Evolutionary conservation across 148 eudicot species (phyloP).

Genomic region (Beta vulgaris): DNA sequence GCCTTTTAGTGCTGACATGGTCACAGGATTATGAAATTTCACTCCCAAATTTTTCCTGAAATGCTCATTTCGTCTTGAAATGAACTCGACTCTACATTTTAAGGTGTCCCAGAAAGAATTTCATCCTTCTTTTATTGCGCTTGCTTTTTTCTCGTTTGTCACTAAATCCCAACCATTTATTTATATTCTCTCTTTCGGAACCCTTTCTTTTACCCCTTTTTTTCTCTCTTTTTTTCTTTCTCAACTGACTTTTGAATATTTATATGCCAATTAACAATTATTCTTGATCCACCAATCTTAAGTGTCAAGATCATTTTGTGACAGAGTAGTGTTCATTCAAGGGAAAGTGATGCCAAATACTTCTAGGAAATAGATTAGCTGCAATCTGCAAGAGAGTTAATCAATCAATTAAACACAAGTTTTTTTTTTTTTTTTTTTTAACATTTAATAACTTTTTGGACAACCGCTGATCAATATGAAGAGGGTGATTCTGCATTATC

Average conservation of each 20-base stretch:
- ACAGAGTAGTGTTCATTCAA: background rate
- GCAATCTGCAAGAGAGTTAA: too few relatives aligned
- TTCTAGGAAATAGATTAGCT: background rate
- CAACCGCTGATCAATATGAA: background rate
- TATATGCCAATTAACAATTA: background rate
- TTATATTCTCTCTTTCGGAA: background rate
- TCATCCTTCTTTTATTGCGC: too few relatives aligned
- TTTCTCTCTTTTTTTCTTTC: background rate
- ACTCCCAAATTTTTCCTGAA: background rate
- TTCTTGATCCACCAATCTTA: background rate
- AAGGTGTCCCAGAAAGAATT: background rate
- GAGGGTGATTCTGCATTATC: background rate
- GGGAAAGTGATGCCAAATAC: background rate
- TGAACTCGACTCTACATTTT: background rate
- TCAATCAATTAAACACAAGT: background rate
- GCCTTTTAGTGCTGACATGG: background rate
- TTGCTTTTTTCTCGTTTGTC: background rate
- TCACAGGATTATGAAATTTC: background rate
- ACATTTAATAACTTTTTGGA: background rate
- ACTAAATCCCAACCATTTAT: background rate
- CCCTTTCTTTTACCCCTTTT: too few relatives aligned
- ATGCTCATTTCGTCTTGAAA: background rate
- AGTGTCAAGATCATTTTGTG: too few relatives aligned
- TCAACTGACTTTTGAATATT: background rate
- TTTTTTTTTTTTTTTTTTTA: too few relatives aligned